Evolutionary conservation across 2,329 filamentous ascomycete genomes (phyloP).

Genomic region (Chaetothyriales sp.): DNA sequence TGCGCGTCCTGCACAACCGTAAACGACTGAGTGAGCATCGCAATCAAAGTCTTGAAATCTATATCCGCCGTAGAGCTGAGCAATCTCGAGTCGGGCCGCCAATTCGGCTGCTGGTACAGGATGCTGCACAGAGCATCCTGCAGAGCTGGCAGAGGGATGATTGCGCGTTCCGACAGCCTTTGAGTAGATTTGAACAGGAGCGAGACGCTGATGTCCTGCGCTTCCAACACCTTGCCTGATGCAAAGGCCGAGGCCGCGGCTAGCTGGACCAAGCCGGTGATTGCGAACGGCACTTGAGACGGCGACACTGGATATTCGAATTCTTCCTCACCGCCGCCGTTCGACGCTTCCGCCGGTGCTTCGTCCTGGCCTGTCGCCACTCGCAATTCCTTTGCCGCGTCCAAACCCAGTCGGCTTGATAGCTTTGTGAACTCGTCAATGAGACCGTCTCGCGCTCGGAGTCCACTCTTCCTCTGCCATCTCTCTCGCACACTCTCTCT

Average conservation of each 20-base stretch:
- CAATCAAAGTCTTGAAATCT: neutral
- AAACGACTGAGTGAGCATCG: slow-evolving; percentile 13
- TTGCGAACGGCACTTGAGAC: slow-evolving; percentile 16
- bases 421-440: slow-evolving; percentile 1
- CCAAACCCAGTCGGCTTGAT: slow-evolving; percentile 6
- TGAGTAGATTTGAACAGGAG: slow-evolving; percentile 11
- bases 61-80: neutral
- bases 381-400: slow-evolving; percentile 7
- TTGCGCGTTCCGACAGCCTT: slow-evolving; percentile 9
- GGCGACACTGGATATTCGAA: slow-evolving; percentile 18
- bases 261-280: slow-evolving; percentile 13
- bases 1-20: slow-evolving; percentile 12
- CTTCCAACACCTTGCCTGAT: neutral
- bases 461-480: slow-evolving; percentile 21
- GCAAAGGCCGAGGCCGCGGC: slow-evolving; percentile 7
- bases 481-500: slow-evolving; percentile 37
- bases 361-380: slow-evolving; percentile 7
- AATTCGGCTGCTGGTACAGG: slow-evolving; percentile 4
- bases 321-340: slow-evolving; percentile 8
- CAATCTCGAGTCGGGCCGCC: neutral
- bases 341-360: neutral
- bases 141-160: slow-evolving; percentile 8
- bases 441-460: neutral
- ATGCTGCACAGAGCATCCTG: slow-evolving; percentile 12
- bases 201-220: slow-evolving; percentile 5